Conservation (phyloP, 352 stramenopile species). For the Phytophthora chlamydospora region DNA sequence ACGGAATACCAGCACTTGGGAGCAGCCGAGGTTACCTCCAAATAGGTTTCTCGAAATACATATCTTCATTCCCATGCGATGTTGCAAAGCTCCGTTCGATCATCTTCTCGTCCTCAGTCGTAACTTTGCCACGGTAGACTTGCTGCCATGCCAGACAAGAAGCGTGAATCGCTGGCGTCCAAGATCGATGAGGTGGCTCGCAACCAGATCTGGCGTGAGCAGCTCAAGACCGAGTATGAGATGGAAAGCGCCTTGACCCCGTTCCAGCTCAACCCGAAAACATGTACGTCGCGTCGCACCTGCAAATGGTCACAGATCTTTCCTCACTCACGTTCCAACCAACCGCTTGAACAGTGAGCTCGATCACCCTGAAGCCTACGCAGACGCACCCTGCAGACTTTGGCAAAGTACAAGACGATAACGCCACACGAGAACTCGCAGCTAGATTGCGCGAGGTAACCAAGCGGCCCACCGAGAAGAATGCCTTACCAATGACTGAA, state of each 20-base stretch:
- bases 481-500: constrained; percentile 73
- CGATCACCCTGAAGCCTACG: constrained; percentile 79
- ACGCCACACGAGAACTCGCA: constrained; percentile 58
- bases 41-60: constrained; percentile 43
- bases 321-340: neutral
- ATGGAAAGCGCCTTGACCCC: constrained; percentile 76
- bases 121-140: constrained; percentile 3
- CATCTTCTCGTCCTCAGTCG: constrained; percentile 7
- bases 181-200: constrained; percentile 87
- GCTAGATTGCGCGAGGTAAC: constrained; percentile 68
- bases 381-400: constrained; percentile 79
- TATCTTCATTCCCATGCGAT: constrained; percentile 27
- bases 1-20: no score
- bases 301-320: neutral
- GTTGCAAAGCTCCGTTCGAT: constrained; percentile 2
- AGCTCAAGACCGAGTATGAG: constrained; percentile 84
- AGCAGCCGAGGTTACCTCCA: constrained; percentile 3
- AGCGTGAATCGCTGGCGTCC: constrained; percentile 74
- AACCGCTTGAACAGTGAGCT: constrained; percentile 53
- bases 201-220: constrained; percentile 91
- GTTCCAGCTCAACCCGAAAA: constrained; percentile 88
- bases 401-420: constrained; percentile 56
- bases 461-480: constrained; percentile 74
- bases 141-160: constrained; percentile 68
- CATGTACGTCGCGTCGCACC: constrained; percentile 39